Percentiles rank a stretch among this genome's conserved stretches.
These are phyloP conservation scores for Croton setiger DNA, from an alignment of 441 rosid genomes.

Conservation along the genomic window DNA sequence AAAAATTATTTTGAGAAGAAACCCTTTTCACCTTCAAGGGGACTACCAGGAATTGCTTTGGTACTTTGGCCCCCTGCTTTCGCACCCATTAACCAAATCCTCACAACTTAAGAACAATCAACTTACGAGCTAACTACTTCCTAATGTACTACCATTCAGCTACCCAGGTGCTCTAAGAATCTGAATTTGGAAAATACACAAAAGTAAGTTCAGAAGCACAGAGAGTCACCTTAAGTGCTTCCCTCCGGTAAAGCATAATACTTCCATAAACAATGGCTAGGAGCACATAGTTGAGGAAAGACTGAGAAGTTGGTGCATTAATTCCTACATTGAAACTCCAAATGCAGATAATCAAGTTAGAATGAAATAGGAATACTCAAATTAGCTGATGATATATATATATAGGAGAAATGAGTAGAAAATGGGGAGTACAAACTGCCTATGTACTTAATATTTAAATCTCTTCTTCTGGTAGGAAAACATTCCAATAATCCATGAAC, in stretches of 20 bases:
- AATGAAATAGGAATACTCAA: background rate
- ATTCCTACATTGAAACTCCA: slow-evolving; percentile 44
- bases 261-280: slow-evolving; percentile 72
- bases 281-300: slow-evolving; percentile 62
- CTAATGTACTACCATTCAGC: background rate
- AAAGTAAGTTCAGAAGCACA: slow-evolving; percentile 6
- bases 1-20: background rate
- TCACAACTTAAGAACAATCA: slow-evolving; percentile 5
- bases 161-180: background rate
- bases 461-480: background rate
- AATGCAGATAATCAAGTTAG: slow-evolving; percentile 4
- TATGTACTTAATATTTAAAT: background rate
- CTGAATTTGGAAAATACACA: background rate
- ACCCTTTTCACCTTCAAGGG: background rate
- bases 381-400: slow-evolving; percentile 5
- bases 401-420: background rate
- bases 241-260: slow-evolving; percentile 48
- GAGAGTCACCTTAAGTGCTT: slow-evolving; percentile 52
- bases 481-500: background rate
- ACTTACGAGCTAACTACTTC: background rate
- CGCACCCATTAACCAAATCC: background rate
- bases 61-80: background rate
- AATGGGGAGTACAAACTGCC: background rate
- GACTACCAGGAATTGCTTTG: background rate
- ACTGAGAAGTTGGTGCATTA: slow-evolving; percentile 81